phyloP scores from a whole-genome alignment of 2,329 filamentous ascomycete species.

The Aspergillus fructus region DNA sequence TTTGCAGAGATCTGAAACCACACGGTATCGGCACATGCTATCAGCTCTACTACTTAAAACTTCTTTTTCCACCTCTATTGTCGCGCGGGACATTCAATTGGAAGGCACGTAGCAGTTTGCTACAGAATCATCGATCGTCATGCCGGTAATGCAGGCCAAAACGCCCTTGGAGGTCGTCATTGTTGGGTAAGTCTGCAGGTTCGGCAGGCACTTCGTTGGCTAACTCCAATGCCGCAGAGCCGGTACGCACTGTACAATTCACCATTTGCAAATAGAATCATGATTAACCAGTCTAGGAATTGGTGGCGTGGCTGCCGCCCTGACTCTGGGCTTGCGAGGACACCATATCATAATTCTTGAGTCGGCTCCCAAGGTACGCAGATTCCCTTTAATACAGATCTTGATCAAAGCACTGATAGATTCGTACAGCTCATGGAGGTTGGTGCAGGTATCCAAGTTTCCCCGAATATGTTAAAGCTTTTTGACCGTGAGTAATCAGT shows the following conservation, averaged over 20 bases:
- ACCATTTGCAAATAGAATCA: neutral
- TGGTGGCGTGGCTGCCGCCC: slow-evolving; percentile 36
- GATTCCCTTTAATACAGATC: neutral
- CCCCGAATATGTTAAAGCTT: slow-evolving; percentile 75
- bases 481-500: slow-evolving; percentile 54
- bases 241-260: slow-evolving; percentile 22
- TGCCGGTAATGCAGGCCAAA: slow-evolving; percentile 26
- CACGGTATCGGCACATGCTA: neutral
- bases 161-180: slow-evolving; percentile 32
- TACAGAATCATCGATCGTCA: slow-evolving; percentile 6
- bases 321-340: slow-evolving; percentile 34
- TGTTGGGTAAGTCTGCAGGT: slow-evolving; percentile 30
- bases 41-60: neutral
- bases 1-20: neutral
- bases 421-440: slow-evolving; percentile 48
- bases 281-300: slow-evolving; percentile 27
- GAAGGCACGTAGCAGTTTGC: neutral
- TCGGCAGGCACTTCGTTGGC: neutral
- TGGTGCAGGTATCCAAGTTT: slow-evolving; percentile 78
- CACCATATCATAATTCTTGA: slow-evolving; percentile 35
- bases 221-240: slow-evolving; percentile 23
- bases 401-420: slow-evolving; percentile 2
- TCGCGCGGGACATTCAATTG: neutral
- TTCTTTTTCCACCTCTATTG: too few species aligned
- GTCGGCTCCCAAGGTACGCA: slow-evolving; percentile 33